Conservation (phyloP, 495 filamentous ascomycete species). For the Neurospora sp. region DNA sequence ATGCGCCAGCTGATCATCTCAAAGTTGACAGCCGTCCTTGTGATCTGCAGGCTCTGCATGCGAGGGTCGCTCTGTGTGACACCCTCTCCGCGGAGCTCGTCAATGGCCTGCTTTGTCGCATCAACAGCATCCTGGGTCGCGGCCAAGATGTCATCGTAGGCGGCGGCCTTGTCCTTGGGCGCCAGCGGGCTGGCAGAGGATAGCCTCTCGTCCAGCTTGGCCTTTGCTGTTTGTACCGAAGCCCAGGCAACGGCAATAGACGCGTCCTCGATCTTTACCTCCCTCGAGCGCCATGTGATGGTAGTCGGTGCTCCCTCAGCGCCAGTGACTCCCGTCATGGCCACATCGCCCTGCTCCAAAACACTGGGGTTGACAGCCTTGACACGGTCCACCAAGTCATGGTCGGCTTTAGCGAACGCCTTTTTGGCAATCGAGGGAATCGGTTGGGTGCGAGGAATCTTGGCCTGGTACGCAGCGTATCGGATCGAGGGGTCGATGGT, state of each 20-base stretch:
- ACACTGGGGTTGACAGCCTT: conserved; percentile 63
- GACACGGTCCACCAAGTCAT: conserved; percentile 51
- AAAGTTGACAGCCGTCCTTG: conserved; percentile 85
- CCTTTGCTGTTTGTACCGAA: conserved; percentile 44
- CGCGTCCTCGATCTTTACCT: conserved; percentile 82
- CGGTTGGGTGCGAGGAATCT: conserved; percentile 71
- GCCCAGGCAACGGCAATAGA: conserved; percentile 70
- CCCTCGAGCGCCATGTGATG: conserved; percentile 82
- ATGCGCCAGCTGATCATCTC: conserved; percentile 89
- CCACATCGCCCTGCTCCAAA: conserved; percentile 52
- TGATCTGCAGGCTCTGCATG: conserved; percentile 90
- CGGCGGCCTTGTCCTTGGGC: conserved; percentile 54
- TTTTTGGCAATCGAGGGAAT: conserved; percentile 67
- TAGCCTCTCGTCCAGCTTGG: conserved; percentile 48
- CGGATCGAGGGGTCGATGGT: conserved; percentile 90
- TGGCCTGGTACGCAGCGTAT: conserved; percentile 86
- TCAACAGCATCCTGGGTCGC: conserved; percentile 92
- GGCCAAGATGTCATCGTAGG: conserved; percentile 84
- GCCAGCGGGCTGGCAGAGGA: conserved; percentile 46
- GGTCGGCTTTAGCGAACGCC: conserved; percentile 55
- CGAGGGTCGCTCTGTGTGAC: conserved; percentile 74
- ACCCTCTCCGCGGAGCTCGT: conserved; percentile 74
- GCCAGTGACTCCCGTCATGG: conserved; percentile 41
- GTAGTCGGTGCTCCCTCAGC: conserved; percentile 57
- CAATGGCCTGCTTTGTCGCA: conserved; percentile 83